phyloP scores from a whole-genome alignment of 495 filamentous ascomycete species.

The Baudoinia panamericana region DNA sequence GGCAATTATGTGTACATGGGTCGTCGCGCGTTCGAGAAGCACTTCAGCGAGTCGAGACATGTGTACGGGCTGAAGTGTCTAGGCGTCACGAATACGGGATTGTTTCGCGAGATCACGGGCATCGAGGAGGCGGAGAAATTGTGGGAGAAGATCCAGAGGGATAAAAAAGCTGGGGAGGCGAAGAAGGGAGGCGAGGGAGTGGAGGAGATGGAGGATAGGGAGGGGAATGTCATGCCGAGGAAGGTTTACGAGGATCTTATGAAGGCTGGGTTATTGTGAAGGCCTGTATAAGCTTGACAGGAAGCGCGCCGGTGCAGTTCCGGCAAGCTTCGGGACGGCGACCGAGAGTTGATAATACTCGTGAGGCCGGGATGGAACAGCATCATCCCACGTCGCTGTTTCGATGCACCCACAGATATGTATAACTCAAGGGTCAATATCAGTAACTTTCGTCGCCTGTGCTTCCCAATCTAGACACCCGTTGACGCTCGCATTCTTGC shows the following conservation, averaged over 20 bases:
- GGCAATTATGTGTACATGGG: constrained; percentile 98
- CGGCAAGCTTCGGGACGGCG: too few species aligned
- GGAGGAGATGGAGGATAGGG: constrained; percentile 94
- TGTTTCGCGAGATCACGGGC: constrained; percentile 86
- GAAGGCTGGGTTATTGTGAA: constrained; percentile 55
- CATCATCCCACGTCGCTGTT: too few species aligned
- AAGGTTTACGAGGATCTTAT: constrained; percentile 85
- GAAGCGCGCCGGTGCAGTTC: too few species aligned
- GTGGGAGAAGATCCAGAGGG: constrained; percentile 85
- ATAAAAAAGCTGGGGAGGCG: constrained; percentile 59
- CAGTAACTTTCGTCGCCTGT: too few species aligned
- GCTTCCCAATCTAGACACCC: too few species aligned
- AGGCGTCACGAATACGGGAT: constrained; percentile 79
- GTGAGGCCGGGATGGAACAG: too few species aligned
- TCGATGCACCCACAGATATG: too few species aligned
- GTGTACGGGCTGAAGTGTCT: constrained; percentile 86
- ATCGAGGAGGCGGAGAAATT: constrained; percentile 78
- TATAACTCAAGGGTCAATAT: too few species aligned
- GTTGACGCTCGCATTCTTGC: too few species aligned
- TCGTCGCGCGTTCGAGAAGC: constrained; percentile 89
- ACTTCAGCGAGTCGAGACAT: constrained; percentile 87
- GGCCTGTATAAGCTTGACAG: too few species aligned
- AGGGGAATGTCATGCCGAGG: constrained; percentile 97
- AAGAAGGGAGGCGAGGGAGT: constrained; percentile 50
- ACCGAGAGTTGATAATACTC: too few species aligned